A percentile compares a stretch with the other conserved stretches of the same genome.
These are phyloP conservation scores for Paradendryphiella salina DNA, from an alignment of 2,329 filamentous ascomycete genomes.

Conservation along the genomic window DNA sequence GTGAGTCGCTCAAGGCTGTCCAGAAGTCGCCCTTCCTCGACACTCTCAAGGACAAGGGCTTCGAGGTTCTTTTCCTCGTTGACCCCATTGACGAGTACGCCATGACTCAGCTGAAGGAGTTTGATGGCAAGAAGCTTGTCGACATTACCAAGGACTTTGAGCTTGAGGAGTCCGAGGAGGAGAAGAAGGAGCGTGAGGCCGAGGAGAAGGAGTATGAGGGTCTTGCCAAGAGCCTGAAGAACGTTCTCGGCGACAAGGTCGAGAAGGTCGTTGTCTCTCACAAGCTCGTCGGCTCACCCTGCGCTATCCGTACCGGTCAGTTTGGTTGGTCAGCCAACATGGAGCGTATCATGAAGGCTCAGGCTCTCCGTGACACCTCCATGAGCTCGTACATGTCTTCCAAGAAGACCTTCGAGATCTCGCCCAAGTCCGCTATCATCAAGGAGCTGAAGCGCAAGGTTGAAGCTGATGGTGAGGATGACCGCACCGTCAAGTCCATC, in stretches of 20 bases:
- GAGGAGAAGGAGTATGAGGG: conserved; percentile 98
- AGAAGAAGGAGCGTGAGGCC: conserved; percentile 93
- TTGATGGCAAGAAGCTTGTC: conserved; percentile 99
- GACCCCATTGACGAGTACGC: conserved; percentile 99
- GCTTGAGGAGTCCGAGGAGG: conserved; percentile 98
- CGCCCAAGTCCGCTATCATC: conserved; percentile 96
- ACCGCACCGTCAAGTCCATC: conserved; percentile 99
- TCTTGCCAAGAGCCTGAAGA: conserved; percentile 97
- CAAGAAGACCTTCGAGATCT: conserved; percentile 99
- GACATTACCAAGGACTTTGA: conserved; percentile 99
- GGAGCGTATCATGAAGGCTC: conserved; percentile 99
- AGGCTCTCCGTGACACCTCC: conserved; percentile 98
- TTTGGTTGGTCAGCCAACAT: conserved; percentile 99
- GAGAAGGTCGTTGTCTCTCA: conserved; percentile 99
- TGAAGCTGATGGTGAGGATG: conserved; percentile 94
- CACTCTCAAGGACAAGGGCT: conserved; percentile 97
- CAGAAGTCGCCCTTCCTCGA: conserved; percentile 98
- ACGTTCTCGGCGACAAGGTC: conserved; percentile 97
- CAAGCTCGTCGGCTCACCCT: conserved; percentile 93
- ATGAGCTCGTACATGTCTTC: conserved; percentile 99
- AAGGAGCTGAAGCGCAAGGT: conserved; percentile 99
- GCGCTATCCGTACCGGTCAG: conserved; percentile 98
- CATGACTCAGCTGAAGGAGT: conserved; percentile 99
- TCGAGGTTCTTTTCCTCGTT: conserved; percentile 98
- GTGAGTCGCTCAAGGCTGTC: conserved; percentile 98